Base-by-base conservation (phyloP, 2,329 filamentous ascomycete species). In the Sphaerulina musiva region DNA sequence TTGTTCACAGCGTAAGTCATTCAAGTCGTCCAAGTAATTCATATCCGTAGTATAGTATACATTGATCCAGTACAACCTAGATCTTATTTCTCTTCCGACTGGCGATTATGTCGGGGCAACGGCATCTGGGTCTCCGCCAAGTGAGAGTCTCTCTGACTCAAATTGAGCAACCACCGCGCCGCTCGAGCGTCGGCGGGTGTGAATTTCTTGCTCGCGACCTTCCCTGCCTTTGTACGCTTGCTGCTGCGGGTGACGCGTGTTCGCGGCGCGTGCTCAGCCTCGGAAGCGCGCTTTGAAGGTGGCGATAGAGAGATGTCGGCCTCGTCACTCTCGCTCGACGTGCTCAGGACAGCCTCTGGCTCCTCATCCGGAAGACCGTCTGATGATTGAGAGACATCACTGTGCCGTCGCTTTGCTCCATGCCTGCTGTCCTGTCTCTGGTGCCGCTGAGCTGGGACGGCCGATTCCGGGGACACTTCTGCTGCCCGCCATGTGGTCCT, bases 111-210 rank as follows among this genome's bases (percentile, higher is more conserved):
- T 11, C 41, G 14, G 11, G 23, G 9, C 17, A 43, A 11, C 17
- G 20, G 41, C 9, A 23, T 43, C 41, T 43, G 41, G 20, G 14
- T 39, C 14, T 41, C 43, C 23, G 61, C 61, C 17, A 64, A 44
- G 46, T 59, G 50, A 31, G 62, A 57, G 46, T 65, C 63, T 12
- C 59, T 44, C 31, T 51, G 29, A 42, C 59, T 60, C 32, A 65
- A 50, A 23, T 60, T 60, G 31, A 65, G 51, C 45, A 65, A 38
- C 62, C 61, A 64, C 17, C 58, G 58, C 14, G 63, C 63, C 38
- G 63, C 63, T 39, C 53, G 56, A 51, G 51, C 57, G 44, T 64
- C 63, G 4, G 46, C 55, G 9, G 59, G 58, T 14, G 48, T 58
- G 55, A 54, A 62, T 38, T 55, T 58, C 32, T 40, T 58, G 14